Evolutionary conservation across 495 filamentous ascomycete species (phyloP).

Genomic region (Achaetomiella virescens): DNA sequence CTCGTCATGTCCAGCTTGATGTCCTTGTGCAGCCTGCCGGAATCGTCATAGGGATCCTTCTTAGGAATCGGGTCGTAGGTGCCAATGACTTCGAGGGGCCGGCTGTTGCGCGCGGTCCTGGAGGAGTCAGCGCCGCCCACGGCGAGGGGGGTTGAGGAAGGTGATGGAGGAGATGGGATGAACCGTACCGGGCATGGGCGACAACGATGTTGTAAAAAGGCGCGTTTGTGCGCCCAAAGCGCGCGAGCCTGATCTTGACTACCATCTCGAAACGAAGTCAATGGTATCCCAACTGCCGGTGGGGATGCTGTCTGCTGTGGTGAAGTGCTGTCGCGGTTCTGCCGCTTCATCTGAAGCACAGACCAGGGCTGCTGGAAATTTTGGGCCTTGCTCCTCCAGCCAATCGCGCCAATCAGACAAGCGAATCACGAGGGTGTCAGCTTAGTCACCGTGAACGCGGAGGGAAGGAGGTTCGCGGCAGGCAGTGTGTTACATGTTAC

Average conservation of each 20-base stretch:
- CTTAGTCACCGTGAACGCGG: background rate
- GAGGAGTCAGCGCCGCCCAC: background rate
- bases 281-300: background rate
- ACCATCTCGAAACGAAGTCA: conserved; percentile 58
- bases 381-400: background rate
- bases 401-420: background rate
- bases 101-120: conserved; percentile 73
- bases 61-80: conserved; percentile 92
- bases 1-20: conserved; percentile 75
- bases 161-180: too few species aligned
- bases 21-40: conserved; percentile 73
- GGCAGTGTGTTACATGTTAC: background rate
- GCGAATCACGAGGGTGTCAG: background rate
- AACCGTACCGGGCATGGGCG: conserved; percentile 77
- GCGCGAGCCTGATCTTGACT: conserved; percentile 83
- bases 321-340: background rate
- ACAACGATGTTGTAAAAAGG: conserved; percentile 98
- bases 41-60: conserved; percentile 56
- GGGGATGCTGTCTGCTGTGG: background rate
- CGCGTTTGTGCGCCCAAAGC: conserved; percentile 79
- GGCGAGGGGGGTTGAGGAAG: background rate
- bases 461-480: background rate
- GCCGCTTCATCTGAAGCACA: conserved; percentile 1
- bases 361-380: conserved; percentile 11
- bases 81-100: conserved; percentile 87